A percentile compares a stretch with the other conserved stretches of the same genome.
Evolutionary conservation across 495 filamentous ascomycete species (phyloP).

Genomic region (Daldinia caldariorum): DNA sequence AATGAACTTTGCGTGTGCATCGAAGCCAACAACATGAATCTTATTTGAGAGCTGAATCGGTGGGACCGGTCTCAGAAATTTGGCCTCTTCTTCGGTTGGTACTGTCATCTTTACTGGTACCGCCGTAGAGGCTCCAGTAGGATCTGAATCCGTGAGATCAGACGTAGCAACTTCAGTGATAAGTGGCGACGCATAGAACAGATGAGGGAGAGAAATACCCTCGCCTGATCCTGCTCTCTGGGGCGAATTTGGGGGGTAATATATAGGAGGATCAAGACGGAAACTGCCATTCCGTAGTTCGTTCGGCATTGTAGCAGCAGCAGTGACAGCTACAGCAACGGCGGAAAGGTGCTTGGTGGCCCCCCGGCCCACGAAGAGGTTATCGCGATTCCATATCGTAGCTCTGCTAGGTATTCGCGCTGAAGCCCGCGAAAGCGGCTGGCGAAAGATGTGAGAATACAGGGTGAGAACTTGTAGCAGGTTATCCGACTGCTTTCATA

Average conservation of each 20-base stretch:
- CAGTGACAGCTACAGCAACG: neutral
- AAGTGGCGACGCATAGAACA: slow-evolving; percentile 22
- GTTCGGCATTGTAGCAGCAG: neutral
- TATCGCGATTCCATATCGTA: slow-evolving; percentile 60
- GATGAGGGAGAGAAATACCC: slow-evolving; percentile 7
- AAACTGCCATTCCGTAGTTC: slow-evolving; percentile 24
- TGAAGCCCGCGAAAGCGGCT: slow-evolving; percentile 62
- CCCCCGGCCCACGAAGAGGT: slow-evolving; percentile 61
- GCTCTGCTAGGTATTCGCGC: slow-evolving; percentile 60
- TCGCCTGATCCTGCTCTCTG: neutral
- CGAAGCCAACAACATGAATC: slow-evolving; percentile 64
- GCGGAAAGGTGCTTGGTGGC: slow-evolving; percentile 51
- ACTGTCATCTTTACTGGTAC: neutral
- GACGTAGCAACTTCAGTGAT: neutral
- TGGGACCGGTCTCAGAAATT: neutral
- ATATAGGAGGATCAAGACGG: slow-evolving; percentile 35
- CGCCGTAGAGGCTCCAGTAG: neutral
- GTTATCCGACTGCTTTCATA: slow-evolving; percentile 46
- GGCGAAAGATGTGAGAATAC: slow-evolving; percentile 52
- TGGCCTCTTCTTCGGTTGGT: neutral
- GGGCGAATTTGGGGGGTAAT: slow-evolving; percentile 13
- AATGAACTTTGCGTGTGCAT: slow-evolving; percentile 60
- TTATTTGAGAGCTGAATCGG: slow-evolving; percentile 42
- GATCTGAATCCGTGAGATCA: neutral
- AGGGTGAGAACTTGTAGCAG: slow-evolving; percentile 53